Evolutionary conservation across 306 rosid genomes (phyloP), one percentile per base, ranked within the genome.

Genomic region (Acacia confusa): DNA sequence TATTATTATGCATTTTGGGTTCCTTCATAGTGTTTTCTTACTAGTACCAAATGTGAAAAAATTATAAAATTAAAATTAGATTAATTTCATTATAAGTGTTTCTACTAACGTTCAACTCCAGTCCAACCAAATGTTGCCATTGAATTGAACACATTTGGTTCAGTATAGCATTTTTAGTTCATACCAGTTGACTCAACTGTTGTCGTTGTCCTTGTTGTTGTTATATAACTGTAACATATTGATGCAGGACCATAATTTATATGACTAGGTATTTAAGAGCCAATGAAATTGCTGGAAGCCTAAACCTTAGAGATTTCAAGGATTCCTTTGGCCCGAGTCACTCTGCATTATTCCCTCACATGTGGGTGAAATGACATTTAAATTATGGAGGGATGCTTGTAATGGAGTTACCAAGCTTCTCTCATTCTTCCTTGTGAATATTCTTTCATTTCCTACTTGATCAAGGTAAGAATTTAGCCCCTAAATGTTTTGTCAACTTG

Each of bases 301-400:
- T 55, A 55, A 55, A 55, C n/a, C 61, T 14, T 55, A n/a, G 58
- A 52, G 9, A 52, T 52, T 52, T 3, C 1, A 10, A 10, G 22
- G 58, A 52, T 19, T 52, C 10, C 22, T 17, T 2, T 20, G 25
- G 17, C 71, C 78, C 24, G 78, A 52, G 44, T 84, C 79, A 40
- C 74, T 75, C 84, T 57, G 74, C 55, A 41, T 84, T 55, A 72
- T 88, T 84, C 32, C 32, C 30, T 58, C 65, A 24, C 65, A 58
- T 7, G 32, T 24, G 32, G 32, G 60, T 55, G 64, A 57, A 57
- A 22, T 57, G 65, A 3, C 16, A 24, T 58, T 24, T 58, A 10
- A 22, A 24, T 58, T 58, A 24, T 24, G 65, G 16, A 58, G 65
- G 65, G 16, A 24, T 53, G 60, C 60, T 53, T 53, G 60, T 53